Conservation (phyloP, 208 protist genomes). For the Trypanosoma boissoni region DNA sequence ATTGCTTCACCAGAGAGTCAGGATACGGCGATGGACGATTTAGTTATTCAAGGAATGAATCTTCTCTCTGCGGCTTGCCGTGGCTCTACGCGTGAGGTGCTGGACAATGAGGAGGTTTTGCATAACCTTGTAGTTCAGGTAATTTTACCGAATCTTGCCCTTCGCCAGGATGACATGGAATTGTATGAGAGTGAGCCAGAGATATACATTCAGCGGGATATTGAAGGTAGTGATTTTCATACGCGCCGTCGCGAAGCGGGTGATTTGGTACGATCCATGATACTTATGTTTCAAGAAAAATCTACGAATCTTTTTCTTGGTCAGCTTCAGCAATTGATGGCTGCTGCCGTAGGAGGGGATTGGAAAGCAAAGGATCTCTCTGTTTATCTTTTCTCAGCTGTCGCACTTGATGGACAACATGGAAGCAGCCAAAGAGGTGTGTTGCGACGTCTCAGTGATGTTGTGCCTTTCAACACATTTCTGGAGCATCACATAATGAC, state of each 20-base stretch:
- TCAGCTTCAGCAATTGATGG: slow-evolving; percentile 51
- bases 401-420: slow-evolving; percentile 77
- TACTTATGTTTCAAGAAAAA: slow-evolving; percentile 65
- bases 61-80: slow-evolving; percentile 88
- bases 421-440: slow-evolving; percentile 58
- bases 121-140: slow-evolving; percentile 89
- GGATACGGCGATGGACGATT: slow-evolving; percentile 59
- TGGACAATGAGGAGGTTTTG: slow-evolving; percentile 69
- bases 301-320: slow-evolving; percentile 56
- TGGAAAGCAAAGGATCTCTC: slow-evolving; percentile 95
- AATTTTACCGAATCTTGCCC: slow-evolving; percentile 92
- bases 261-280: slow-evolving; percentile 90
- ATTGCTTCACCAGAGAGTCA: slow-evolving; percentile 60
- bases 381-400: slow-evolving; percentile 94
- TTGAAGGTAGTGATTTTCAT: slow-evolving; percentile 95
- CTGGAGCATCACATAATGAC: slow-evolving; percentile 81
- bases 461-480: slow-evolving; percentile 91
- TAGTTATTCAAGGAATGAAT: slow-evolving; percentile 84
- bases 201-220: slow-evolving; percentile 96
- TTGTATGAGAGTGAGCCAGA: slow-evolving; percentile 92
- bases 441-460: slow-evolving; percentile 46
- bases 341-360: slow-evolving; percentile 33
- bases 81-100: slow-evolving; percentile 71
- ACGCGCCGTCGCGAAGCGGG: slow-evolving; percentile 88
- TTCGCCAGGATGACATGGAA: slow-evolving; percentile 91